Base-by-base conservation (phyloP, 78 protist species). In the Dictyostelium discoideum region DNA sequence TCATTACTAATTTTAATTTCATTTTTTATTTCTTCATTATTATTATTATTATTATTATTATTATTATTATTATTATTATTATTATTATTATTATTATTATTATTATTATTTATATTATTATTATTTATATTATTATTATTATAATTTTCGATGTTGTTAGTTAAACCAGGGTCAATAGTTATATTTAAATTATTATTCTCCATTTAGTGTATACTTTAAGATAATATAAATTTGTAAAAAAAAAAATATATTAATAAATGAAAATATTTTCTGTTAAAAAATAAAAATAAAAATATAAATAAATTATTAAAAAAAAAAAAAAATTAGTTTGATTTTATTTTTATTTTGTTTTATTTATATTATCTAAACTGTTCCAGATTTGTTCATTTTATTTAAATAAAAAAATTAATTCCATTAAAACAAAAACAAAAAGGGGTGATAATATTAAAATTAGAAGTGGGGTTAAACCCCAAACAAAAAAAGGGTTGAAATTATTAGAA, bases 21-120 rank as follows among this genome's bases (percentile, higher is more conserved):
- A 54, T 60, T 60, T 20, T 7, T 60, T 60, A 20, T 60, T 60
- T 5, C 69, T 60, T 60, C 6, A 60, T 60, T 60, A 20, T 60
- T 0, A 60, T 60, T 60, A 16, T 60, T 20, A 14, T 0, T 0
- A 73, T 7, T 29, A 73, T 73, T 29, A 29, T 73, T 73, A 26
- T 29, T 73, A 73, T 73, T 73, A 73, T 73, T 73, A 73, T 73
- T 73, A 73, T 73, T 73, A 73, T 73, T 73, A 73, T 73, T 73
- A 73, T 73, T 73, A 73, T 73, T 73, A 73, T 73, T 73, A 73
- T 73, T 73, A 73, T 73, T 73, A 73, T 73, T 73, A 73, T 73
- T 73, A 29, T 72, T 72, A 72, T 72, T 72, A 72, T 72, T 72
- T 26, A 26, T 72, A 72, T 72, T 72, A 72, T 72, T 72, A 72